Evolutionary conservation across 2,329 filamentous ascomycete genomes (phyloP).

Genomic region (Diaporthe sp.): DNA sequence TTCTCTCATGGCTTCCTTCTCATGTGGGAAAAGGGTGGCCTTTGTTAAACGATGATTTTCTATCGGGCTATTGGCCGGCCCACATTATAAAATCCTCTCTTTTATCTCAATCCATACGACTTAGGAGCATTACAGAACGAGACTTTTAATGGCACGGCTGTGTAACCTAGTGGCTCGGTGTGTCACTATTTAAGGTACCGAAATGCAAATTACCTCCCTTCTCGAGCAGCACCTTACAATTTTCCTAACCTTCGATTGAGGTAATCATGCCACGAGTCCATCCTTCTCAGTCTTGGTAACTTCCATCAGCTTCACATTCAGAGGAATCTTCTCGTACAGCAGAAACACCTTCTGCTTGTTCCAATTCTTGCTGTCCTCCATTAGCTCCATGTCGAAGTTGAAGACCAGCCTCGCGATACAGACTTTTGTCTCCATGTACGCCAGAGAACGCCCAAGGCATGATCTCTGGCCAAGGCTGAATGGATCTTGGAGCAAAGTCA

Average conservation of each 20-base stretch:
- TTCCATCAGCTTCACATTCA: constrained; percentile 41
- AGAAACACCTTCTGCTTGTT: constrained; percentile 41
- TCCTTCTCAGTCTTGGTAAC: background rate
- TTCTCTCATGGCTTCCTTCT: background rate
- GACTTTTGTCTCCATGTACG: constrained; percentile 45
- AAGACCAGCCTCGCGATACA: constrained; percentile 44
- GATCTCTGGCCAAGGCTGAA: constrained; percentile 38
- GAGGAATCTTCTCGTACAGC: constrained; percentile 43
- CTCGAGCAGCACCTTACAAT: background rate
- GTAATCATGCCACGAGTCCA: no score
- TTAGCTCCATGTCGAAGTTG: constrained; percentile 47
- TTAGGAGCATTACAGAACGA: background rate
- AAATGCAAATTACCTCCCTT: background rate
- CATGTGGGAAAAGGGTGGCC: background rate
- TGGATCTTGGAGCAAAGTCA: constrained; percentile 10
- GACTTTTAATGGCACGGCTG: background rate
- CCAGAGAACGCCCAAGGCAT: constrained; percentile 43
- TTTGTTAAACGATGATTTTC: background rate
- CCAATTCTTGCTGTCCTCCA: constrained; percentile 41
- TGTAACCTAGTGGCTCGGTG: constrained; percentile 6
- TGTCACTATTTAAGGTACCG: background rate
- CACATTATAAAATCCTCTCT: background rate
- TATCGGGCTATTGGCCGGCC: background rate
- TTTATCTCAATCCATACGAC: background rate
- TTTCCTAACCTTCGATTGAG: background rate